Evolutionary conservation across 164 flowering plant species (phyloP).

Genomic region (Magnolia officinalis): DNA sequence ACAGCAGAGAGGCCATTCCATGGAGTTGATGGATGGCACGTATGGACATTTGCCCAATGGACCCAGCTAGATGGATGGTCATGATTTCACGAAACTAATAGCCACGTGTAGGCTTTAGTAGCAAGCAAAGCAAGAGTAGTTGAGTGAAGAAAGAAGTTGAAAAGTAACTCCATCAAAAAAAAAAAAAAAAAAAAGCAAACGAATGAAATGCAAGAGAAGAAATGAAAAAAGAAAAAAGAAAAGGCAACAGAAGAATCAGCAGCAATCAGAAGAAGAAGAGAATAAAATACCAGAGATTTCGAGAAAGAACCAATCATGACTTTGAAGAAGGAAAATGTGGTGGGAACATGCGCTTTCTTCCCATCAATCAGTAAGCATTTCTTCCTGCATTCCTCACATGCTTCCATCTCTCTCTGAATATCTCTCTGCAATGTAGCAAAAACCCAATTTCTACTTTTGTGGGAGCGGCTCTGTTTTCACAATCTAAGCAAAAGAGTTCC

Average conservation of each 20-base stretch:
- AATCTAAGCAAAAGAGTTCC: too few relatives aligned
- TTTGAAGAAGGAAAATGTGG: conserved; percentile 25
- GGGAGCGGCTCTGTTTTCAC: too few relatives aligned
- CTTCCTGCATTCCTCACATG: conserved; percentile 20
- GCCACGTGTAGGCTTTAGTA: neutral
- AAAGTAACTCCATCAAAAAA: too few relatives aligned
- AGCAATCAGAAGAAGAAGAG: neutral
- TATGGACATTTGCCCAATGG: too few relatives aligned
- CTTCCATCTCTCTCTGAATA: neutral
- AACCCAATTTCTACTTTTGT: too few relatives aligned
- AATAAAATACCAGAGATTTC: conserved; percentile 16
- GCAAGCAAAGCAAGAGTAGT: neutral
- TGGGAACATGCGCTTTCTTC: conserved; percentile 14
- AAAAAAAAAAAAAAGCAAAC: too few relatives aligned
- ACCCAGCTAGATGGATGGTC: too few relatives aligned
- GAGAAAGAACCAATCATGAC: conserved; percentile 20
- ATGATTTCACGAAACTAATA: neutral
- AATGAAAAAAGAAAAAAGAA: neutral
- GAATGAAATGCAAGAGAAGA: neutral
- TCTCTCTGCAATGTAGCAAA: neutral
- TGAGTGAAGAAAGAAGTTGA: neutral
- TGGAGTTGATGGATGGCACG: too few relatives aligned
- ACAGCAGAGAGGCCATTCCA: too few relatives aligned
- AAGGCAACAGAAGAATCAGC: neutral
- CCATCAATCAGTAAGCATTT: conserved; percentile 20